phyloP scores from a whole-genome alignment of 2,329 filamentous ascomycete genomes.

The Aspergillus brasiliensis region DNA sequence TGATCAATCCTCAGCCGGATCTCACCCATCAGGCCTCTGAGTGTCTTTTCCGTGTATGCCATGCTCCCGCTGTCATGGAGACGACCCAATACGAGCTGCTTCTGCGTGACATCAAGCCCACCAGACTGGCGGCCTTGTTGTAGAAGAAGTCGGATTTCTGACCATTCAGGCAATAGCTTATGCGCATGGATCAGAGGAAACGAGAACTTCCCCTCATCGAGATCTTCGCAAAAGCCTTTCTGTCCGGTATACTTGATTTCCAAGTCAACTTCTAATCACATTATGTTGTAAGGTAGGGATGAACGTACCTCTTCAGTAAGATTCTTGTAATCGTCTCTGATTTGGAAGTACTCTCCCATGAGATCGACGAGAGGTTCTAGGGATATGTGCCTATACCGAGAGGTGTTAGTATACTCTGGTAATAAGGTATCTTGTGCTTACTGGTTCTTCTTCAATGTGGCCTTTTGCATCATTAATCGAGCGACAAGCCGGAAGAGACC shows the following conservation, averaged over 20 bases:
- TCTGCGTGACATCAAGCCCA: background rate
- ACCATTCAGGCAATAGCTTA: background rate
- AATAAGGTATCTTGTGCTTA: too few relatives aligned
- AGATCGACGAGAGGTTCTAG: slow-evolving; percentile 66
- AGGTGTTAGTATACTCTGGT: too few relatives aligned
- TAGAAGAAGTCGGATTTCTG: background rate
- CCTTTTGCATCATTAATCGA: slow-evolving; percentile 41
- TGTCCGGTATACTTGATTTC: slow-evolving; percentile 68
- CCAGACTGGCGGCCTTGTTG: background rate
- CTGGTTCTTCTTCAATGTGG: slow-evolving; percentile 9
- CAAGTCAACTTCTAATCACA: slow-evolving; percentile 1
- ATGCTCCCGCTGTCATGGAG: slow-evolving; percentile 1
- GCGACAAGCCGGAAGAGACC: slow-evolving; percentile 42
- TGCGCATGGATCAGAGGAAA: slow-evolving; percentile 77
- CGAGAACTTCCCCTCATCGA: slow-evolving; percentile 76
- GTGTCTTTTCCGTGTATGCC: background rate
- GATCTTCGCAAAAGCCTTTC: slow-evolving; percentile 71
- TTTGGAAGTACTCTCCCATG: slow-evolving; percentile 39
- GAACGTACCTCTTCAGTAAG: slow-evolving; percentile 49
- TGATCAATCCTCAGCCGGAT: background rate
- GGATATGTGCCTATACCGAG: too few relatives aligned
- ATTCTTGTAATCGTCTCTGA: slow-evolving; percentile 75
- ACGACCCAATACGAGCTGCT: slow-evolving; percentile 1
- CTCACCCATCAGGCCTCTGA: background rate
- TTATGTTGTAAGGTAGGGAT: too few relatives aligned